Percentiles rank a stretch among this genome's conserved stretches.
Evolutionary conservation across 169 alveolate species (phyloP).

Genomic region (Neospora caninum): DNA sequence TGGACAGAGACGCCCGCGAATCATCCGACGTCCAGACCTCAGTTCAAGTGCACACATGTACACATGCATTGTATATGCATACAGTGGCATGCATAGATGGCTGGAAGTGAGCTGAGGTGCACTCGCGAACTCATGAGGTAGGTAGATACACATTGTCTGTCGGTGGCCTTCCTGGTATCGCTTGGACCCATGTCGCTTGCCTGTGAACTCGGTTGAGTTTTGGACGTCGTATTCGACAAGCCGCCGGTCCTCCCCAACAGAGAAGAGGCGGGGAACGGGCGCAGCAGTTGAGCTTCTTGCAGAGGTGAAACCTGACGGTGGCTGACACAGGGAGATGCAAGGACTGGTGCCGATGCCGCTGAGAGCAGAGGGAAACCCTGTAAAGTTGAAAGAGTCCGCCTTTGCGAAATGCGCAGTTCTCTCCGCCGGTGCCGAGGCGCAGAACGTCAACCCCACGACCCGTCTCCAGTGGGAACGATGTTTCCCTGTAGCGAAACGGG

Average conservation of each 20-base stretch:
- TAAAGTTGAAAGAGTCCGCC: background rate
- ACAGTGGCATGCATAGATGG: too few relatives aligned
- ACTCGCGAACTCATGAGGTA: too few relatives aligned
- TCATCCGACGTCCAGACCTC: too few relatives aligned
- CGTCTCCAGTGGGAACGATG: slow-evolving; percentile 67
- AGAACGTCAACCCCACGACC: slow-evolving; percentile 64
- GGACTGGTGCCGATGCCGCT: slow-evolving; percentile 32
- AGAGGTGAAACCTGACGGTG: slow-evolving; percentile 55
- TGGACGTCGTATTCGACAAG: slow-evolving; percentile 67
- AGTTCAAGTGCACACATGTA: too few relatives aligned
- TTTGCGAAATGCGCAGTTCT: background rate
- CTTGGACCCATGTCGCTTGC: background rate
- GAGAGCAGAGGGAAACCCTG: slow-evolving; percentile 28
- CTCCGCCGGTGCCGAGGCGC: slow-evolving; percentile 36
- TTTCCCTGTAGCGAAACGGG: slow-evolving; percentile 52
- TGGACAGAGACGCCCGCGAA: background rate
- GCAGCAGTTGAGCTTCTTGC: slow-evolving; percentile 39
- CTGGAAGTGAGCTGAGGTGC: too few relatives aligned
- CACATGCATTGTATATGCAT: too few relatives aligned
- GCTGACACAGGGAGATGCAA: slow-evolving; percentile 1
- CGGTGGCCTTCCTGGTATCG: too few relatives aligned
- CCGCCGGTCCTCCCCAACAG: slow-evolving; percentile 70
- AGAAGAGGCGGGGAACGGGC: slow-evolving; percentile 64
- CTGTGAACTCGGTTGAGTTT: slow-evolving; percentile 65
- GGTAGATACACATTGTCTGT: too few relatives aligned